Evolutionary conservation across 1,139 yeast species (phyloP).

Genomic region (Eremothecium gossypii): DNA sequence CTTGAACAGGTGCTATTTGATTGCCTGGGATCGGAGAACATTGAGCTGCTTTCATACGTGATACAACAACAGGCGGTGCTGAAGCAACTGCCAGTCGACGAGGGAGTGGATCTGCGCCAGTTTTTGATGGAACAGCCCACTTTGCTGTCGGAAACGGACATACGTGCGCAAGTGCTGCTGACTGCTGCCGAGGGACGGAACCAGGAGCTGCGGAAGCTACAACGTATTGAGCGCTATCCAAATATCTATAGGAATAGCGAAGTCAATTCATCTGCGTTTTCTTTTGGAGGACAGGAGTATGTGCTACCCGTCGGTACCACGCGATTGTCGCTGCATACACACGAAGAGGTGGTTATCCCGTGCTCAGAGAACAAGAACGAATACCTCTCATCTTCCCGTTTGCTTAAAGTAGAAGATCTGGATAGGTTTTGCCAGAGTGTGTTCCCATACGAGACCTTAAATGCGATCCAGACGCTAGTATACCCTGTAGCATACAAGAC

Average conservation of each 20-base stretch:
- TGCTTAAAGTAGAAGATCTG: constrained; percentile 51
- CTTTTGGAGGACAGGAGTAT: constrained; percentile 73
- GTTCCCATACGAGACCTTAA: constrained; percentile 67
- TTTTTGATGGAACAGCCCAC: constrained; percentile 15
- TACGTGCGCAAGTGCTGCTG: constrained; percentile 46
- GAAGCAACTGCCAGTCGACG: constrained; percentile 20
- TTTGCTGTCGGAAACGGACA: constrained; percentile 47
- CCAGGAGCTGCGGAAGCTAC: constrained; percentile 41
- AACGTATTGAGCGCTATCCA: constrained; percentile 54
- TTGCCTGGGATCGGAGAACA: constrained; percentile 73
- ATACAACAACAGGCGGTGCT: constrained; percentile 42
- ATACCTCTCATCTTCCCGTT: constrained; percentile 35
- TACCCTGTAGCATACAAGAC: constrained; percentile 89
- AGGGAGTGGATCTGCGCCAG: constrained; percentile 11
- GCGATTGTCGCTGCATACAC: constrained; percentile 49
- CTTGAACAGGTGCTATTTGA: constrained; percentile 66
- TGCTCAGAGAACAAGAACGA: constrained; percentile 46
- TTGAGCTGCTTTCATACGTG: constrained; percentile 64
- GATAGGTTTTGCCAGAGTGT: constrained; percentile 80
- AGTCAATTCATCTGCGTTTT: constrained; percentile 44
- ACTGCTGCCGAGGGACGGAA: constrained; percentile 47
- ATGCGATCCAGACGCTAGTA: constrained; percentile 86
- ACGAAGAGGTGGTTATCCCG: constrained; percentile 83
- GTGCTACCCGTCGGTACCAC: constrained; percentile 76
- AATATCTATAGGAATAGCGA: constrained; percentile 76